Conservation (phyloP, 495 filamentous ascomycete genomes). For the Neurospora intermedia region DNA sequence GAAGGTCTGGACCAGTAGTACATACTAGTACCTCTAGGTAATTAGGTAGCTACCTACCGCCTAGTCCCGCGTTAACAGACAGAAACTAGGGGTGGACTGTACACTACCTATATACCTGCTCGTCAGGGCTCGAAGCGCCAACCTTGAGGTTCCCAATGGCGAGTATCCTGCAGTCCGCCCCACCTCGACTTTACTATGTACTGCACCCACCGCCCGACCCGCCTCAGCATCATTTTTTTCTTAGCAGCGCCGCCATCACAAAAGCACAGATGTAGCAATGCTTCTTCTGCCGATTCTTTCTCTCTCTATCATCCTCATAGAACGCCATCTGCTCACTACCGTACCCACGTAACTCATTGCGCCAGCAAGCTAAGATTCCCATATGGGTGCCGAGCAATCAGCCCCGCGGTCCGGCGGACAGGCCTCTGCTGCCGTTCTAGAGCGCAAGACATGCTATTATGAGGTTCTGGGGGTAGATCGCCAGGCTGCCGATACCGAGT, state of each 20-base stretch:
- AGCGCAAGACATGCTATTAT: conserved; percentile 76
- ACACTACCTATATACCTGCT: too few species aligned
- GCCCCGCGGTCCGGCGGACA: conserved; percentile 29
- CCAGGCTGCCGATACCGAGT: conserved; percentile 76
- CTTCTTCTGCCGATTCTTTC: neutral
- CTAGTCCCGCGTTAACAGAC: too few species aligned
- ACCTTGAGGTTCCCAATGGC: too few species aligned
- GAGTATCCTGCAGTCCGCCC: neutral
- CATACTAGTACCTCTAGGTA: too few species aligned
- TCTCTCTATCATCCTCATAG: neutral
- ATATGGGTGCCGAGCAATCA: conserved; percentile 79
- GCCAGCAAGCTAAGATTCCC: neutral
- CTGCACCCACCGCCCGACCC: neutral
- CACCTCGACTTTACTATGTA: neutral
- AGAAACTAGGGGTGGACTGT: too few species aligned
- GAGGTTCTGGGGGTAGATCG: conserved; percentile 68
- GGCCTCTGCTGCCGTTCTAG: conserved; percentile 2
- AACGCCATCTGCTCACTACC: neutral
- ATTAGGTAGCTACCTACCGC: neutral
- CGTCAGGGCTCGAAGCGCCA: too few species aligned
- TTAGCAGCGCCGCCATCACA: neutral
- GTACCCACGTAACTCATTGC: neutral
- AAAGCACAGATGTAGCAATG: neutral
- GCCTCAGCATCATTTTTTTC: neutral
- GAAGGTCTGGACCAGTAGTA: neutral